Evolutionary conservation across 2,329 filamentous ascomycete genomes (phyloP), one percentile per base, ranked within the genome.

Genomic region (Drechslera avenae): DNA sequence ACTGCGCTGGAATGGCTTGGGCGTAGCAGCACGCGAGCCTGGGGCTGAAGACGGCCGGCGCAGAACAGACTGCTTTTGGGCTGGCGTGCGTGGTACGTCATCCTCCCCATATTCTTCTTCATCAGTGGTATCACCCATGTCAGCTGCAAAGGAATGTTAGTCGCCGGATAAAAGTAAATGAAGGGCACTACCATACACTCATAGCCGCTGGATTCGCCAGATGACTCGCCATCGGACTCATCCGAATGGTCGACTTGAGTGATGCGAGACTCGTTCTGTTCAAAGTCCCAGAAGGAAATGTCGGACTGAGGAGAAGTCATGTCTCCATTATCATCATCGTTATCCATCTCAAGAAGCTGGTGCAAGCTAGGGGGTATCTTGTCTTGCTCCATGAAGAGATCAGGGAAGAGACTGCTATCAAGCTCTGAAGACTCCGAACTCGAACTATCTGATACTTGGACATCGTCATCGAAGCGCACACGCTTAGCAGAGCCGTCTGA

Each of bases 321-420:
- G 51, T 79, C 79, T 4, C 80, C 85, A 30, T 68, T 61, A 32
- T 74, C 69, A 39, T 67, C 65, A 46, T 73, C 68, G 49, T 67
- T 61, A 21, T 72, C 69, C 56, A 83, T 81, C 67, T 91, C 88
- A 57, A 92, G 87, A 74, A 90, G 86, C 34, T 84, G 83, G 57
- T 88, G 87, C 65, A 93, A 85, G 43, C 81, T 81, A 5, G 88
- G 86, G 62, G 91, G 88, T 4, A 93, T 79, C 13, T 83, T 81
- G 66, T 85, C 87, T 72, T 91, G 88, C 41, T 88, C 85, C 49
- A 92, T 79, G 71, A 93, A 93, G 52, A 93, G 86, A 67, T 91
- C 86, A 1, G 89, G 87, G 55, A 90, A 90, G 57, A 91, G 83
- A 56, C 85, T 83, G 52, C 83, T 81, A 56, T 86, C 82, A 51